A percentile compares a stretch with the other conserved stretches of the same genome.
Evolutionary conservation across 768 basidiomycete genomes (phyloP).

Genomic region (Hydnomerulius pinastri): DNA sequence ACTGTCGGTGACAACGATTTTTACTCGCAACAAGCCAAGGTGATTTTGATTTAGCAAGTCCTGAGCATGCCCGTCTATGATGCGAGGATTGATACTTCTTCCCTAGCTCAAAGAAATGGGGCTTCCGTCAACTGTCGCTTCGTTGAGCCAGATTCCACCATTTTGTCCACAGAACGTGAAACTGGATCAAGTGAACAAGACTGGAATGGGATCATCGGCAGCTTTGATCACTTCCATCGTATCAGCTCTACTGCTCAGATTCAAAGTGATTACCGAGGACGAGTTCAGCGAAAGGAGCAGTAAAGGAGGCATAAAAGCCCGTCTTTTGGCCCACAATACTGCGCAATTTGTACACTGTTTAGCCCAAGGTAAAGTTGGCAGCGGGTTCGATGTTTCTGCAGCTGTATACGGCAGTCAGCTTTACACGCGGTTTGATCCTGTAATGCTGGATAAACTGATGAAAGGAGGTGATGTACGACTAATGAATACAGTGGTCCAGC

Average conservation of each 20-base stretch:
- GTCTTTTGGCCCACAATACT: conserved; percentile 81
- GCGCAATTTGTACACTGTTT: conserved; percentile 95
- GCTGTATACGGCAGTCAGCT: conserved; percentile 95
- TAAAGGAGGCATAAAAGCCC: conserved; percentile 44
- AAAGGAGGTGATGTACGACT: conserved; percentile 22
- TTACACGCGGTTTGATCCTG: conserved; percentile 86
- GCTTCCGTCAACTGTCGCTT: conserved; percentile 63
- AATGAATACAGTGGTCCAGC: background rate
- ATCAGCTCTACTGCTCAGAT: conserved; percentile 78
- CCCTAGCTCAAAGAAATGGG: conserved; percentile 61
- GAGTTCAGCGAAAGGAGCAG: conserved; percentile 46
- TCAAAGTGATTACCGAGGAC: conserved; percentile 56
- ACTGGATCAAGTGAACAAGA: conserved; percentile 91
- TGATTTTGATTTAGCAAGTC: conserved; percentile 28
- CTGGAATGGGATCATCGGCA: conserved; percentile 95
- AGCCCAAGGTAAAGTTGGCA: conserved; percentile 97
- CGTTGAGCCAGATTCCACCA: conserved; percentile 69
- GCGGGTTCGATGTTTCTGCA: conserved; percentile 94
- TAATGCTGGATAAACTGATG: conserved; percentile 31
- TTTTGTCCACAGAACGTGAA: conserved; percentile 72
- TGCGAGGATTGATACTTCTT: conserved; percentile 8
- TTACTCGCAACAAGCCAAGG: conserved; percentile 91
- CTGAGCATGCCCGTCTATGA: background rate
- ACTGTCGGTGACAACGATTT: conserved; percentile 97
- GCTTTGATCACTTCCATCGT: conserved; percentile 96